Base-by-base conservation (phyloP, 352 stramenopile species). In the Saprolegnia diclina region DNA sequence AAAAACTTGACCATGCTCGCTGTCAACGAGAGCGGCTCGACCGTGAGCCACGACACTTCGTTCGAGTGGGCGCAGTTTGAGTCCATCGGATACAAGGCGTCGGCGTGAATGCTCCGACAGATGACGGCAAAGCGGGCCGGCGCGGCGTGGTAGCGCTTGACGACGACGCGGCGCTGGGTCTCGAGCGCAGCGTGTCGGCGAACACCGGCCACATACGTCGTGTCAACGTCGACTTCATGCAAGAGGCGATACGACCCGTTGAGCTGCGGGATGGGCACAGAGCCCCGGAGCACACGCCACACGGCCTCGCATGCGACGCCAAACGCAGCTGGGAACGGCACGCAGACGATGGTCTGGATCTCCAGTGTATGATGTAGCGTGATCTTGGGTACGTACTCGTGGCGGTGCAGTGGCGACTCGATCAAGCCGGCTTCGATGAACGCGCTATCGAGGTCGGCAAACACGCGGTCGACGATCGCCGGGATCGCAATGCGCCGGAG, bases 351-450 rank as follows among this genome's bases (percentile, higher is more conserved):
- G 13, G 24, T 59, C 13, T 59, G 52, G 19, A 59, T 9, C 19
- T 59, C 52, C 11, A 59, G 52, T 3, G 13, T 54, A 54, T 24
- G 24, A 4, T 1, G 3, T 42, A 16, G 24, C 24, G 13, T 59
- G 24, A 22, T 54, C 24, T 59, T 59, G 24, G 52, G 52, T 4
- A 59, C 13, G 35, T 59, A 59, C 16, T 59, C 52, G 19, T 59
- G 52, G 11, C 52, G 52, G 35, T 59, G 11, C 11, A 59, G 52
- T 24, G n/a, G 52, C 16, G 24, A 26, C 24, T 66, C 40, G 21
- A 66, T 37, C 10, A 66, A 14, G 18, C 59, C 59, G 13, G 59
- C 59, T 54, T 55, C 19, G 26, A 66, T 45, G 18, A 66, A 54
- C 1, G 59, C 59, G 45, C 21, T 42, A 11, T 66, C 24, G 24